These are phyloP conservation scores for Mucor racemosus DNA, from an alignment of 371 early-diverging fungal species.

Conservation along the genomic window DNA sequence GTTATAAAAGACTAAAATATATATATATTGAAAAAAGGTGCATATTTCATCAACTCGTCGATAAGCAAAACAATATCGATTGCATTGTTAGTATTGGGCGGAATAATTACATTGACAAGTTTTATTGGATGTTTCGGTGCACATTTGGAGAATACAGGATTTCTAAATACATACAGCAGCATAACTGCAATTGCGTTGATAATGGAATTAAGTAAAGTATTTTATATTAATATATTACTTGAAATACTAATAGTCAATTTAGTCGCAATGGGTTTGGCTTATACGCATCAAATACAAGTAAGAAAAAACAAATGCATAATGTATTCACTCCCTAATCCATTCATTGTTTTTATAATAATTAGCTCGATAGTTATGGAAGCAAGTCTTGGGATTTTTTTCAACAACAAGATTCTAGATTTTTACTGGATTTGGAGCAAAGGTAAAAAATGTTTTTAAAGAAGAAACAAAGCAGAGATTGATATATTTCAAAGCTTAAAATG, in stretches of 20 bases:
- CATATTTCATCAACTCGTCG: constrained; percentile 40
- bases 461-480: not conserved
- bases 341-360: not conserved
- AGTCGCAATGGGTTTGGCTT: constrained; percentile 18
- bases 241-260: not conserved
- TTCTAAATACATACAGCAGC: constrained; percentile 40
- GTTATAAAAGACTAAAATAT: not conserved
- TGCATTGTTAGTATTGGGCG: constrained; percentile 27
- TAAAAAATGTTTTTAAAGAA: constrained; percentile 9
- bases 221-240: not conserved
- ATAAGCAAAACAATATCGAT: constrained; percentile 33
- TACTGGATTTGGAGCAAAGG: constrained; percentile 36
- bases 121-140: constrained; percentile 47
- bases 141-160: constrained; percentile 39
- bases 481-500: constrained; percentile 26
- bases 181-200: constrained; percentile 36
- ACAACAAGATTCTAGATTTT: constrained; percentile 29
- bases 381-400: constrained; percentile 38
- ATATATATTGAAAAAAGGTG: constrained; percentile 23
- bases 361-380: constrained; percentile 40
- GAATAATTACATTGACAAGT: constrained; percentile 27
- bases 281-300: constrained; percentile 25
- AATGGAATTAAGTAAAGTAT: constrained; percentile 30
- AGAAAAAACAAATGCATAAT: constrained; percentile 6
- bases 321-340: not conserved